Evolutionary conservation across 2,329 filamentous ascomycete genomes (phyloP).

Genomic region (Colletotrichum sp.): DNA sequence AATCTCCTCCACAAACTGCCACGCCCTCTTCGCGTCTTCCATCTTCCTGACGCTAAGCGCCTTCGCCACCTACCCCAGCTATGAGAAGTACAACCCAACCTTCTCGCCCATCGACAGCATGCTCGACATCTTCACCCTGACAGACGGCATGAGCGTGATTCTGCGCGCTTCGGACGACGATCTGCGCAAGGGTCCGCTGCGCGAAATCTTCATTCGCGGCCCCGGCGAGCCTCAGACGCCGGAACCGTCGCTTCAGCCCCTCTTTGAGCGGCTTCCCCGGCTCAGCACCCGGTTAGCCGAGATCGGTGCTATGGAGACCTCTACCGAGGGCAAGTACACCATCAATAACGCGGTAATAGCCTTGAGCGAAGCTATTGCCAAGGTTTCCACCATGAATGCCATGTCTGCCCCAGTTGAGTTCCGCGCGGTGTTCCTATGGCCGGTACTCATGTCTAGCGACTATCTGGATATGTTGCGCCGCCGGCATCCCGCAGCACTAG

Average conservation of each 20-base stretch:
- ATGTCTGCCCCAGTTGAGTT: slow-evolving; percentile 25
- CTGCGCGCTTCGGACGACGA: slow-evolving; percentile 28
- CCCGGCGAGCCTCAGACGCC: background rate
- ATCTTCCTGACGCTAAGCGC: slow-evolving; percentile 36
- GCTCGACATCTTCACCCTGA: slow-evolving; percentile 35
- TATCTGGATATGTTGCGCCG: slow-evolving; percentile 24
- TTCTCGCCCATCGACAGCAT: slow-evolving; percentile 33
- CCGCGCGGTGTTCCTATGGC: slow-evolving; percentile 27
- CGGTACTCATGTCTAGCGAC: slow-evolving; percentile 25
- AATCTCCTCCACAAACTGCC: slow-evolving; percentile 32
- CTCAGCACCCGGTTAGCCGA: background rate
- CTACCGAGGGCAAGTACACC: slow-evolving; percentile 6
- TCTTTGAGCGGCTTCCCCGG: background rate
- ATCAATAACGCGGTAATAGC: slow-evolving; percentile 10
- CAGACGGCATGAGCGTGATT: slow-evolving; percentile 35
- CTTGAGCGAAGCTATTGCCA: slow-evolving; percentile 8
- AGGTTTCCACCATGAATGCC: slow-evolving; percentile 1
- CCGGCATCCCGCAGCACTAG: slow-evolving; percentile 23
- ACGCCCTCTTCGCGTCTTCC: slow-evolving; percentile 37
- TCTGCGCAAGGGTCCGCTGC: slow-evolving; percentile 26
- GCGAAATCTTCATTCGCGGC: slow-evolving; percentile 23
- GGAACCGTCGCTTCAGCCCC: slow-evolving; percentile 1
- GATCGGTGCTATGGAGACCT: background rate
- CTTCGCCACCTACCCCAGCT: slow-evolving; percentile 32
- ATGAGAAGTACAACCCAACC: slow-evolving; percentile 14